These are phyloP conservation scores for Helenozyma baotianmanensis DNA, from an alignment of 805 yeast genomes.

Conservation along the genomic window DNA sequence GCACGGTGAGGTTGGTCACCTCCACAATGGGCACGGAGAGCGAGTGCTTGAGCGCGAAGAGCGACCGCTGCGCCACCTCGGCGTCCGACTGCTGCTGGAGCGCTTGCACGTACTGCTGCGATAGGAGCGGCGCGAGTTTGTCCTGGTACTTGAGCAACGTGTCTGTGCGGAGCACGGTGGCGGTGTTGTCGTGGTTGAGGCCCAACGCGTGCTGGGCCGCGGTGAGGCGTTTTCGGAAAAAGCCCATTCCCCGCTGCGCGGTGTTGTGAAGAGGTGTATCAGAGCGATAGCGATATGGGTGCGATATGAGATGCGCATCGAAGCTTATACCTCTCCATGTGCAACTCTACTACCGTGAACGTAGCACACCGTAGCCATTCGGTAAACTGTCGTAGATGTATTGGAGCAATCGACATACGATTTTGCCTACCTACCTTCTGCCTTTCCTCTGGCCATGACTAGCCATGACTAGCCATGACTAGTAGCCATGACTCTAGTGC, in stretches of 20 bases:
- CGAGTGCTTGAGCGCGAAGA: slow-evolving; percentile 24
- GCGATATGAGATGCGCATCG: no score
- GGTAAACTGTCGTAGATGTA: no score
- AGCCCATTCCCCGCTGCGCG: background rate
- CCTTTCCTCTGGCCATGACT: no score
- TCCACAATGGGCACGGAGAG: slow-evolving; percentile 30
- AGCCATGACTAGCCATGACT: no score
- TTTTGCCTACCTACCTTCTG: no score
- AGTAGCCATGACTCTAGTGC: no score
- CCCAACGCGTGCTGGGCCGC: slow-evolving; percentile 7
- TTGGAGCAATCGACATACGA: no score
- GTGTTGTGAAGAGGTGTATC: background rate
- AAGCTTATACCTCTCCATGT: no score
- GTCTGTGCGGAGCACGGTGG: slow-evolving; percentile 4
- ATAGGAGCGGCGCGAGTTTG: slow-evolving; percentile 13
- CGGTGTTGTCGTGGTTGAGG: slow-evolving; percentile 5
- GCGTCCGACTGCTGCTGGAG: slow-evolving; percentile 1
- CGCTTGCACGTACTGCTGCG: slow-evolving; percentile 5
- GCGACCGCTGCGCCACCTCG: slow-evolving; percentile 3
- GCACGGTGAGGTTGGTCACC: slow-evolving; percentile 25
- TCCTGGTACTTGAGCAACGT: slow-evolving; percentile 10
- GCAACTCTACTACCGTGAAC: no score
- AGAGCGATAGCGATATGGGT: background rate
- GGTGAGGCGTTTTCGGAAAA: slow-evolving; percentile 6
- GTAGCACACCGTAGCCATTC: no score